Evolutionary conservation across 495 filamentous ascomycete species (phyloP).

Genomic region (Talaromyces proteolyticus): DNA sequence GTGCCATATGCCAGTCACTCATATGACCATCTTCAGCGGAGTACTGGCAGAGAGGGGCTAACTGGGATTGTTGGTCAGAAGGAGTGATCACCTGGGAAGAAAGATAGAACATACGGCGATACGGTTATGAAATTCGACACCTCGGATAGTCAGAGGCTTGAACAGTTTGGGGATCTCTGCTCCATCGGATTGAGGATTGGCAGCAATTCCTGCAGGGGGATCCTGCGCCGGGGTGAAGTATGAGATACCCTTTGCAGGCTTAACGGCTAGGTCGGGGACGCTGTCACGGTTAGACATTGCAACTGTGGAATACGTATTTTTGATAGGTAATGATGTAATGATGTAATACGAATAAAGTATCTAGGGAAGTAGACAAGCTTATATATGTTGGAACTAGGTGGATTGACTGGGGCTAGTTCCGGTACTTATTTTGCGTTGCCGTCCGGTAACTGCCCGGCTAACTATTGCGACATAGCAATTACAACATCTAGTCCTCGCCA

Average conservation of each 20-base stretch:
- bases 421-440: too few species aligned
- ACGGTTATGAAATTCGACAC: constrained; percentile 55
- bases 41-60: constrained; percentile 47
- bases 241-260: constrained; percentile 46
- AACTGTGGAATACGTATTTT: too few species aligned
- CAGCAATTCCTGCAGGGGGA: constrained; percentile 60
- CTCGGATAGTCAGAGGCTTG: constrained; percentile 53
- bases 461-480: too few species aligned
- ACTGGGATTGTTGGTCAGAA: background rate
- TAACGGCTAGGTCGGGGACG: constrained; percentile 31
- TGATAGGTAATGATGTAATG: too few species aligned
- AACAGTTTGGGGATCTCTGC: constrained; percentile 63
- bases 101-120: constrained; percentile 37
- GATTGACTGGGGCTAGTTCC: too few species aligned
- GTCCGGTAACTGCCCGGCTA: too few species aligned
- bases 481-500: too few species aligned
- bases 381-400: too few species aligned
- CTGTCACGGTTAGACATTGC: constrained; percentile 8
- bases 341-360: too few species aligned
- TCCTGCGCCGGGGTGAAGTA: constrained; percentile 66
- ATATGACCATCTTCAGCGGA: constrained; percentile 45
- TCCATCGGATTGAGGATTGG: constrained; percentile 51
- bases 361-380: too few species aligned
- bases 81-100: background rate
- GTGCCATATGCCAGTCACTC: constrained; percentile 48